Evolutionary conservation across 805 yeast species (phyloP).

Genomic region (Starmerella stigmatis): DNA sequence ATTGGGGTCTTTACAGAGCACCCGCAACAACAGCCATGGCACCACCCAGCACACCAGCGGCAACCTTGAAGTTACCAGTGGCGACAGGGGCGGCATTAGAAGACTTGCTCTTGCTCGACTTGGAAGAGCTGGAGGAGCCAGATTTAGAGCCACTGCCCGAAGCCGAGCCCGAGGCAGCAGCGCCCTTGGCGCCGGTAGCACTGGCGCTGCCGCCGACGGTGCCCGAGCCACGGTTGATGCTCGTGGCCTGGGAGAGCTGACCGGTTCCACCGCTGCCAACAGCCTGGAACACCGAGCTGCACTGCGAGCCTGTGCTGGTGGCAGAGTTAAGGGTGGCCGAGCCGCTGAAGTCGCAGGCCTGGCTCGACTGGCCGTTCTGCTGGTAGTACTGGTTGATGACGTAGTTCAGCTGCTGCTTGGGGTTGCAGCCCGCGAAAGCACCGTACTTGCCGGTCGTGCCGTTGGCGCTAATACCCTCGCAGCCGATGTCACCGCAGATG

Average conservation of each 20-base stretch:
- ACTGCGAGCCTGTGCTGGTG: constrained; percentile 39
- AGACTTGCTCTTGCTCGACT: constrained; percentile 34
- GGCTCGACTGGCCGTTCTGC: constrained; percentile 35
- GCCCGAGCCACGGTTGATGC: constrained; percentile 18
- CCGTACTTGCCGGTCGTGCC: constrained; percentile 63
- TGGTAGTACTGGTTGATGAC: constrained; percentile 55
- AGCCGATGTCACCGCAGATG: constrained; percentile 50
- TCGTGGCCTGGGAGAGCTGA: constrained; percentile 30
- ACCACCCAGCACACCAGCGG: constrained; percentile 19
- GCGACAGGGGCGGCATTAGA: constrained; percentile 35
- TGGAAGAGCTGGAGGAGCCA: constrained; percentile 10
- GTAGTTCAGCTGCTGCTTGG: constrained; percentile 58
- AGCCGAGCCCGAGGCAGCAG: constrained; percentile 8
- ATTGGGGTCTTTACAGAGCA: constrained; percentile 14
- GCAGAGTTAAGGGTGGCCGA: constrained; percentile 45
- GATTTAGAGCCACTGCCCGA: constrained; percentile 9
- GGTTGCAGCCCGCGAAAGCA: constrained; percentile 59
- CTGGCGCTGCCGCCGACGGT: constrained; percentile 3
- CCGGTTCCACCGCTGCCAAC: constrained; percentile 69
- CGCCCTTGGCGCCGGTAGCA: background rate
- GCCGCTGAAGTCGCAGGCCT: constrained; percentile 63
- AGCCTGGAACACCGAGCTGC: constrained; percentile 42
- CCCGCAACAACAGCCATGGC: constrained; percentile 21
- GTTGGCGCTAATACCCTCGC: constrained; percentile 51
- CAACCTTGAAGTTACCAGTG: constrained; percentile 22